Base-by-base conservation (phyloP, 768 basidiomycete species). In the Lactarius vividus region DNA sequence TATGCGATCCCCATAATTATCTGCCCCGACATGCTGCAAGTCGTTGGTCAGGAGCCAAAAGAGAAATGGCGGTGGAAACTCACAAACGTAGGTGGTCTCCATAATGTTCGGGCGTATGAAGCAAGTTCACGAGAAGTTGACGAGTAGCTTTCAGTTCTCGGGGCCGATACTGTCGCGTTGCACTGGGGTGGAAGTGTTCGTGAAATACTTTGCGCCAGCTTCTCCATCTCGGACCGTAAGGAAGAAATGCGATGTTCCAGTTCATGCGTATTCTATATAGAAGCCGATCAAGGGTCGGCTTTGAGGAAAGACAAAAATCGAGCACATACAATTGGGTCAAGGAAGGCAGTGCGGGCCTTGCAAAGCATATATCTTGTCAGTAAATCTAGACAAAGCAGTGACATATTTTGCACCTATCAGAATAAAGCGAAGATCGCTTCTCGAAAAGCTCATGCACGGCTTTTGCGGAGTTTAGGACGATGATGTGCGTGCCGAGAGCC, bases 391-490 rank as follows among this genome's bases (percentile, higher is more conserved):
- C 26, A 3, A 42, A n/a, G 26, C 8, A 18, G 39, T 35, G 15
- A 5, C 42, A 49, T 18, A 15, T 53, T 37, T 57, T 28, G 33
- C 58, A 66, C 67, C 69, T 64, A 53, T 70, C 69, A 44, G 63
- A 69, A 53, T 70, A 70, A 16, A 70, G 62, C 39, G 67, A 65
- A 23, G 65, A 68, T 63, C 65, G 63, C 63, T 69, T 69, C 61
- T 69, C 69, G 18, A 70, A 62, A 54, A 70, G 62, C 44, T 70
- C 69, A 15, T 57, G 64, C 20, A 56, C 68, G 42, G 67, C 60
- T 31, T 65, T 61, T 8, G 59, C 66, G 64, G 79, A 80, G 72
- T 82, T 85, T 35, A 88, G 73, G 35, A 53, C 28, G 65, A 29
- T 57, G 42, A 70, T 53, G 40, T 69, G 63, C 4, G 31, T 59